Conservation (phyloP, 2,329 filamentous ascomycete genomes). For the Hypomyces rosellus region DNA sequence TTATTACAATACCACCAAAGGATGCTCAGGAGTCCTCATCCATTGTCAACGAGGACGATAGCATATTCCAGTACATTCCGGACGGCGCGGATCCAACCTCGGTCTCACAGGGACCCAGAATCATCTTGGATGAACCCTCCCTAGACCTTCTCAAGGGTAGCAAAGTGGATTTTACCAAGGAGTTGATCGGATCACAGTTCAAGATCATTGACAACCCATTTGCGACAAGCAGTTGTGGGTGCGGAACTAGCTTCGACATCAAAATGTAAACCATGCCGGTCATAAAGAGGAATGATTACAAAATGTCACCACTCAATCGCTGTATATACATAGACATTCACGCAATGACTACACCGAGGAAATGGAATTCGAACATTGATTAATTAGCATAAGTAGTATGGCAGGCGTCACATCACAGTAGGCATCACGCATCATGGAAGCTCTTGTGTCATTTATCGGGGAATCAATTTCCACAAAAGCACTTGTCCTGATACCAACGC, state of each 20-base stretch:
- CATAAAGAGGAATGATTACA: neutral
- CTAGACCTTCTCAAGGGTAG: constrained; percentile 86
- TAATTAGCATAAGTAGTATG: neutral
- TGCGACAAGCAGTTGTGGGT: constrained; percentile 91
- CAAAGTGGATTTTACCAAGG: constrained; percentile 93
- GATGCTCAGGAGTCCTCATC: constrained; percentile 28
- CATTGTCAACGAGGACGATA: constrained; percentile 66
- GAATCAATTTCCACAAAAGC: constrained; percentile 32
- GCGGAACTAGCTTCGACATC: constrained; percentile 96
- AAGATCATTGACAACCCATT: constrained; percentile 91
- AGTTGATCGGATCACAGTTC: constrained; percentile 84
- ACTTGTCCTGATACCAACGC: constrained; percentile 36
- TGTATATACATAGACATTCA: neutral
- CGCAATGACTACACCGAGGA: too few relatives aligned
- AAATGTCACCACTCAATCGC: neutral
- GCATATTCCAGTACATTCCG: constrained; percentile 67
- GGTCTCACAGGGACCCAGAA: constrained; percentile 49
- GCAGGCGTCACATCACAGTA: neutral
- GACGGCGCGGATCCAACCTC: constrained; percentile 34
- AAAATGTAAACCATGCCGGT: constrained; percentile 44
- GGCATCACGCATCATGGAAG: constrained; percentile 21
- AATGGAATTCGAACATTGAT: neutral
- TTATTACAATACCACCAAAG: constrained; percentile 55
- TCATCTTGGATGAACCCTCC: constrained; percentile 83
- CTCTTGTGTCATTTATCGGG: constrained; percentile 36